Base-by-base conservation (phyloP, 768 basidiomycete species). In the Dacryopinax primogenitus region DNA sequence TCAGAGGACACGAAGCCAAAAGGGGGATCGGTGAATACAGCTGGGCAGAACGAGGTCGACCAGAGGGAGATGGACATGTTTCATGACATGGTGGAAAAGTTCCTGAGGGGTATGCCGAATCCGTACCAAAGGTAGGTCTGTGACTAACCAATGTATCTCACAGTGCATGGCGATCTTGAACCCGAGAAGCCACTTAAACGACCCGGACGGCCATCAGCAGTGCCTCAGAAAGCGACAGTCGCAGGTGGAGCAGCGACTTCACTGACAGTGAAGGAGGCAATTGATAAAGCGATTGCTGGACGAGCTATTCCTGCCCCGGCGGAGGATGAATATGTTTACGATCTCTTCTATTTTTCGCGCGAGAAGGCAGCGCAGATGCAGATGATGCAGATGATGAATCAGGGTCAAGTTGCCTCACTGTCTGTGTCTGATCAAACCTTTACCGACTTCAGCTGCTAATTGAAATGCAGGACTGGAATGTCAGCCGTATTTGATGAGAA, bases 11-110 rank as follows among this genome's bases (percentile, higher is more conserved):
- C 12, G 26, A 30, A 26, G 4, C 9, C 11, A 9, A 30, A 26
- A 30, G 15, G 15, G 26, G 3, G 18, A 3, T 23, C 32, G 26
- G 30, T 15, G 26, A 58, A 58, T 26, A 4, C 51, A 58, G 26
- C 12, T 15, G 32, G 15, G 51, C 51, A 23, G 51, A 9, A 6
- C 9, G 32, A 32, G 51, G 51, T 30, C 26, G 21, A 58, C 4
- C 26, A 58, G 4, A 58, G 26, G 26, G 51, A 58, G 51, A 58
- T 58, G 51, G 51, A 58, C 51, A 30, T 58, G 51, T 58, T 58
- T 21, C 26, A 58, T 18, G 30, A 58, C 18, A 58, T 58, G 51
- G 30, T 58, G 26, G 51, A 58, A 30, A 3, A 30, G 13, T 58
- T 58, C 51, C 21, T 58, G 26, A 58, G 21, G 30, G 18, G 51